Evolutionary conservation across 805 yeast species (phyloP).

Genomic region (Candida lessepsii): DNA sequence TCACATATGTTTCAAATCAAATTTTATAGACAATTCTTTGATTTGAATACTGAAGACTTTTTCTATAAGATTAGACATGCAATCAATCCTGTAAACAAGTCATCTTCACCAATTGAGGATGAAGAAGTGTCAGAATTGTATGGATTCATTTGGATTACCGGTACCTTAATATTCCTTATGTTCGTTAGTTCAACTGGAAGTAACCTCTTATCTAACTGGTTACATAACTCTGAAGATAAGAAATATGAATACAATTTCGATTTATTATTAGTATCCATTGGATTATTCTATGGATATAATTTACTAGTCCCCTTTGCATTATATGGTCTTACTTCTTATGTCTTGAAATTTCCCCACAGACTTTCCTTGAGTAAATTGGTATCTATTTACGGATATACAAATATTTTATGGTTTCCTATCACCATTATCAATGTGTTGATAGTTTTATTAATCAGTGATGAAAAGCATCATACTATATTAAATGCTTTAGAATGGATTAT

Average conservation of each 20-base stretch:
- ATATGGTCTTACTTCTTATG: constrained; percentile 52
- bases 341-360: constrained; percentile 49
- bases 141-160: constrained; percentile 90
- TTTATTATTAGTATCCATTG: constrained; percentile 64
- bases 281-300: constrained; percentile 75
- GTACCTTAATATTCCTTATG: constrained; percentile 69
- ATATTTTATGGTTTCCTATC: constrained; percentile 82
- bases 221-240: constrained; percentile 41
- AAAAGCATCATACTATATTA: constrained; percentile 34
- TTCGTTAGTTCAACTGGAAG: constrained; percentile 76
- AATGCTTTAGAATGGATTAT: constrained; percentile 63
- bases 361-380: constrained; percentile 59
- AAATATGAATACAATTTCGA: constrained; percentile 60
- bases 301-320: constrained; percentile 58
- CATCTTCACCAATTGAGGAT: constrained; percentile 16
- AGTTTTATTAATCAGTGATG: constrained; percentile 45
- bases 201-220: constrained; percentile 57
- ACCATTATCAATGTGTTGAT: constrained; percentile 60
- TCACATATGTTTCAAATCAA: constrained; percentile 53
- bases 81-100: constrained; percentile 48
- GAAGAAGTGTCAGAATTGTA: constrained; percentile 62
- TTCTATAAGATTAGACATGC: constrained; percentile 51
- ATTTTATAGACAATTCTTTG: constrained; percentile 66
- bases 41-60: constrained; percentile 66
- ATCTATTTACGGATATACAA: constrained; percentile 83